Evolutionary conservation across 495 filamentous ascomycete species (phyloP).

Genomic region (Tuber magnatum): DNA sequence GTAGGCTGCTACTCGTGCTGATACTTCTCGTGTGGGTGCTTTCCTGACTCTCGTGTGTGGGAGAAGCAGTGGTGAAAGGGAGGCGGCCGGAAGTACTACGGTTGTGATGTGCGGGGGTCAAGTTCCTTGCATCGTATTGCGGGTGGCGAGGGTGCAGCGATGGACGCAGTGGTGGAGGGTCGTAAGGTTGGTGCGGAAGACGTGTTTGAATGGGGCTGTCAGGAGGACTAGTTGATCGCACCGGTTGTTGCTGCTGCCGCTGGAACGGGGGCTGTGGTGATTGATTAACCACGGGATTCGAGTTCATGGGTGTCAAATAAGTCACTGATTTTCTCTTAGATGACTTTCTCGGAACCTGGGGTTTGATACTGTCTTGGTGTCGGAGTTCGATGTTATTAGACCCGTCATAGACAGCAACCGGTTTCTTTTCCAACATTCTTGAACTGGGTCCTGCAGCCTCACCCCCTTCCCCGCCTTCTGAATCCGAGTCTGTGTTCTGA

Average conservation of each 20-base stretch:
- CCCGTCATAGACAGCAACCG: slow-evolving; percentile 10
- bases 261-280: slow-evolving; percentile 33
- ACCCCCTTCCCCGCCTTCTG: slow-evolving; percentile 20
- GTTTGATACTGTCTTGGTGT: slow-evolving; percentile 39
- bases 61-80: slow-evolving; percentile 26
- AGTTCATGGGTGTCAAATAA: slow-evolving; percentile 26
- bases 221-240: slow-evolving; percentile 33
- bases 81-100: slow-evolving; percentile 17
- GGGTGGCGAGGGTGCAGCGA: slow-evolving; percentile 28
- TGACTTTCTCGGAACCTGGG: slow-evolving; percentile 55
- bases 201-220: slow-evolving; percentile 33
- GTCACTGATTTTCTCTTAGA: slow-evolving; percentile 48
- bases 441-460: slow-evolving; percentile 33
- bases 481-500: slow-evolving; percentile 28
- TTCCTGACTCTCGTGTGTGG: slow-evolving; percentile 17
- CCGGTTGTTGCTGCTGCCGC: slow-evolving; percentile 31
- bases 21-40: slow-evolving; percentile 30
- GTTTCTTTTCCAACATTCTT: slow-evolving; percentile 36
- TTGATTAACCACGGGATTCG: slow-evolving; percentile 25
- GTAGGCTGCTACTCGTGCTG: slow-evolving; percentile 35
- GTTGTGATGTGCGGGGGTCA: slow-evolving; percentile 14
- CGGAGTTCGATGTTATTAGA: slow-evolving; percentile 28
- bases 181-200: slow-evolving; percentile 31
- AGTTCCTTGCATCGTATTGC: slow-evolving; percentile 20
- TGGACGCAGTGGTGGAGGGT: slow-evolving; percentile 31